These are phyloP conservation scores for Dinochytrium kinnereticum DNA, from an alignment of 371 early-diverging fungal genomes.

Conservation along the genomic window DNA sequence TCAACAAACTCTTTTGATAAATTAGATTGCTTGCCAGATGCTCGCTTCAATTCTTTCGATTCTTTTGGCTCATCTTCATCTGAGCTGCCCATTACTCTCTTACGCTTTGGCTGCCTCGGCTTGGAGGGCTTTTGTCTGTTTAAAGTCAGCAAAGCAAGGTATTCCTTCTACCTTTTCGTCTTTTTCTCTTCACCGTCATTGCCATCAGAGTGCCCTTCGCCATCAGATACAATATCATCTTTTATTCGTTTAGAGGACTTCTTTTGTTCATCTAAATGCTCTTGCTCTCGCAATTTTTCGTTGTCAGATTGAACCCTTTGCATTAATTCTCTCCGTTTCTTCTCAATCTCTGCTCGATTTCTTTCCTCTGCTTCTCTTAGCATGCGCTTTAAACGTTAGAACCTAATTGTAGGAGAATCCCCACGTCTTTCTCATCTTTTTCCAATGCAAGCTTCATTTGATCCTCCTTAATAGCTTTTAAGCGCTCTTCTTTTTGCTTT, in stretches of 20 bases:
- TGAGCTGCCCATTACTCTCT: constrained; percentile 10
- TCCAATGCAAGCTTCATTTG: constrained; percentile 26
- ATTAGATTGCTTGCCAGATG: constrained; percentile 20
- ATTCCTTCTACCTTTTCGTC: neutral
- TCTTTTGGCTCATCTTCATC: constrained; percentile 9
- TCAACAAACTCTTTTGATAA: constrained; percentile 33
- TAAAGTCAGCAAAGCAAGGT: too few species aligned
- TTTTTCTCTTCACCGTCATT: constrained; percentile 19
- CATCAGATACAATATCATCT: constrained; percentile 10
- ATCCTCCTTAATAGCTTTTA: constrained; percentile 36
- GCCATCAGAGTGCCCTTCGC: constrained; percentile 3
- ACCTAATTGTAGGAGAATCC: constrained; percentile 68
- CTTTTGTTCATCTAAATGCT: constrained; percentile 4
- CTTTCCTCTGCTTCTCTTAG: constrained; percentile 63
- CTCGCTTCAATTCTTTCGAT: neutral
- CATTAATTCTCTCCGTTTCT: constrained; percentile 52
- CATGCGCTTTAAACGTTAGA: constrained; percentile 66
- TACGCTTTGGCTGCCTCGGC: neutral
- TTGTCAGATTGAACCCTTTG: constrained; percentile 48
- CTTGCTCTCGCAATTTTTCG: constrained; percentile 29
- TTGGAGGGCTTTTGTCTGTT: too few species aligned
- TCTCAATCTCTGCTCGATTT: constrained; percentile 42
- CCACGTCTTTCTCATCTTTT: constrained; percentile 54
- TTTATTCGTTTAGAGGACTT: constrained; percentile 10
- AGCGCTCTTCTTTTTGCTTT: constrained; percentile 39